Evolutionary conservation across 1,139 yeast species (phyloP).

Genomic region (Geotrichum macrosporum): DNA sequence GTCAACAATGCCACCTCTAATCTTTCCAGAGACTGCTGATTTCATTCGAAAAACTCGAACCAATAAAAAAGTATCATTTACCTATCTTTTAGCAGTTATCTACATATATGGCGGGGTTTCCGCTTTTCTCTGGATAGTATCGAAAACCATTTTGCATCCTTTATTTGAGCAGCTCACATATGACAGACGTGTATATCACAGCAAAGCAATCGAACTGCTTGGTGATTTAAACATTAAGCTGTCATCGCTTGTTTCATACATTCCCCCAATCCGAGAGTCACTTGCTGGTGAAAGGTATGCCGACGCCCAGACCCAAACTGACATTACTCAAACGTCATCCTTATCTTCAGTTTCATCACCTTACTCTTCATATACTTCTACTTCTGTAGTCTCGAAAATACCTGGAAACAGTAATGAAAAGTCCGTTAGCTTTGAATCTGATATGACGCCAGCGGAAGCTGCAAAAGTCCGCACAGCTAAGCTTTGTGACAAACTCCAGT

Average conservation of each 20-base stretch:
- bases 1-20: slow-evolving; percentile 20
- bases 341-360: neutral
- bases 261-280: slow-evolving; percentile 28
- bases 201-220: slow-evolving; percentile 26
- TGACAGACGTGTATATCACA: slow-evolving; percentile 36
- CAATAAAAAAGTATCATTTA: slow-evolving; percentile 27
- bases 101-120: slow-evolving; percentile 38
- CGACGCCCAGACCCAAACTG: slow-evolving; percentile 36
- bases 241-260: slow-evolving; percentile 24
- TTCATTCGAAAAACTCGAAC: slow-evolving; percentile 22
- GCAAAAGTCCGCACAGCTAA: slow-evolving; percentile 7
- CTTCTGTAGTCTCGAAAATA: slow-evolving; percentile 15
- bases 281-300: slow-evolving; percentile 27
- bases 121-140: slow-evolving; percentile 33
- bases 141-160: slow-evolving; percentile 36
- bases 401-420: slow-evolving; percentile 7
- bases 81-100: slow-evolving; percentile 32
- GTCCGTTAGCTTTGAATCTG: slow-evolving; percentile 10
- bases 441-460: slow-evolving; percentile 10
- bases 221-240: slow-evolving; percentile 27
- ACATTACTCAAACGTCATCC: no score
- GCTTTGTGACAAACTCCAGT: slow-evolving; percentile 5
- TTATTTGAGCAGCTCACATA: slow-evolving; percentile 36
- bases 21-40: slow-evolving; percentile 29
- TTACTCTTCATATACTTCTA: slow-evolving; percentile 9